Base-by-base conservation (phyloP, 805 yeast species). In the Wickerhamiella siamensis region DNA sequence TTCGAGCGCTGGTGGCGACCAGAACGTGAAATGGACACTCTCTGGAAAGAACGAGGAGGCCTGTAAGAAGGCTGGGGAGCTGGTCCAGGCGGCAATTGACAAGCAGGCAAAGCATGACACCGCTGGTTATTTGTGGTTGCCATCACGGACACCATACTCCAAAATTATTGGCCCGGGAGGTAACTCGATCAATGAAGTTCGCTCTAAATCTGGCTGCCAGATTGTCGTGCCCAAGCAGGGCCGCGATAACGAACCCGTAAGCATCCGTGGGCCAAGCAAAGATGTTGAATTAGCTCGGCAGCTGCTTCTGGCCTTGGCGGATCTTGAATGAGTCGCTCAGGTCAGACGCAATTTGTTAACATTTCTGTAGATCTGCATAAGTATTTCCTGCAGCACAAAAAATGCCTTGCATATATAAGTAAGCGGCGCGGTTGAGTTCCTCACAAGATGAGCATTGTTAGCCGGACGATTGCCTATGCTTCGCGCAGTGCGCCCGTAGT, bases 111-210 rank as follows among this genome's bases (percentile, higher is more conserved):
- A 54, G 18, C 74, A 73, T 40, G 66, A 68, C 35, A 53, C 63
- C 33, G 65, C 63, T 38, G 91, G 77, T 12, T 82, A 74, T 72
- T 61, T 80, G 46, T 79, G 79, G 70, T 61, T 74, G 32, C 60
- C 71, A 33, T 67, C 72, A 43, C 61, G 74, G 12, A 55, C 61
- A 21, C 56, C 57, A 36, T 79, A 80, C 59, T 71, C 79, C 44
- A 72, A 68, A 56, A 66, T 83, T 41, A 72, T 84, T 48, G 95
- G 95, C 6, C 75, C 83, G 14, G 78, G 74, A 50, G 95, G 95
- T 37, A 61, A 75, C 29, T 75, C 72, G 47, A 66, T 83, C 55
- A 74, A 70, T 52, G 62, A 63, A 48, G 69, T 83, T 45, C 75
- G 91, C 64, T 63, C 64, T 21, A 63, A 68, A 44, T 65, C 80